A percentile compares a stretch with the other conserved stretches of the same genome.
Evolutionary conservation across 164 flowering plant genomes (phyloP).

Genomic region (Stephania japonica): DNA sequence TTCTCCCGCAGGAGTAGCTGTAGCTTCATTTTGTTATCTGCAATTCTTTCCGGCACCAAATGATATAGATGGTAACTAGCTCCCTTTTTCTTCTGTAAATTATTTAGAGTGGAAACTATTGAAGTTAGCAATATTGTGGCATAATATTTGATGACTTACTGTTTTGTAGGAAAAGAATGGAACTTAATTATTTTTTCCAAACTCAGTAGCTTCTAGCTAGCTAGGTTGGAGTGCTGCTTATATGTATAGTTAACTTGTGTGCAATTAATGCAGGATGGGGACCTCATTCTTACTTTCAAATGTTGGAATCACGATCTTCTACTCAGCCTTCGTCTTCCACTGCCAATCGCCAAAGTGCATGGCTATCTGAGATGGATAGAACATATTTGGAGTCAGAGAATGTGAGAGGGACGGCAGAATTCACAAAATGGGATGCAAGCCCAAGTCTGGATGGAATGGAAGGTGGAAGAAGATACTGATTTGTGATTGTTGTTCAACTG

Average conservation of each 20-base stretch:
- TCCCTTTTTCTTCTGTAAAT: background rate
- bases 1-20: slow-evolving; percentile 42
- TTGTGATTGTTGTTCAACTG: background rate
- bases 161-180: too few species aligned
- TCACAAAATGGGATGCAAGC: background rate
- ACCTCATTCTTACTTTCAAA: background rate
- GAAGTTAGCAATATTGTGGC: too few species aligned
- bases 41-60: slow-evolving; percentile 89
- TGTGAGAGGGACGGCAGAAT: background rate
- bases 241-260: too few species aligned
- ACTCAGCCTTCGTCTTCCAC: slow-evolving; percentile 1
- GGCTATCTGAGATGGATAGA: background rate
- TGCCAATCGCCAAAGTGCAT: background rate
- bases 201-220: too few species aligned
- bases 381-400: background rate
- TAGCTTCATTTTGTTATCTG: slow-evolving; percentile 68
- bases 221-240: too few species aligned
- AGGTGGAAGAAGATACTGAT: slow-evolving; percentile 1
- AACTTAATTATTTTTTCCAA: too few species aligned
- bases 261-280: slow-evolving; percentile 1
- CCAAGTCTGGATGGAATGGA: background rate
- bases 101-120: too few species aligned
- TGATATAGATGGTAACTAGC: slow-evolving; percentile 39
- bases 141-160: too few species aligned
- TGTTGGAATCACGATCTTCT: background rate